phyloP scores from a whole-genome alignment of 495 filamentous ascomycete genomes.

The Aspergillus coremiiformis region DNA sequence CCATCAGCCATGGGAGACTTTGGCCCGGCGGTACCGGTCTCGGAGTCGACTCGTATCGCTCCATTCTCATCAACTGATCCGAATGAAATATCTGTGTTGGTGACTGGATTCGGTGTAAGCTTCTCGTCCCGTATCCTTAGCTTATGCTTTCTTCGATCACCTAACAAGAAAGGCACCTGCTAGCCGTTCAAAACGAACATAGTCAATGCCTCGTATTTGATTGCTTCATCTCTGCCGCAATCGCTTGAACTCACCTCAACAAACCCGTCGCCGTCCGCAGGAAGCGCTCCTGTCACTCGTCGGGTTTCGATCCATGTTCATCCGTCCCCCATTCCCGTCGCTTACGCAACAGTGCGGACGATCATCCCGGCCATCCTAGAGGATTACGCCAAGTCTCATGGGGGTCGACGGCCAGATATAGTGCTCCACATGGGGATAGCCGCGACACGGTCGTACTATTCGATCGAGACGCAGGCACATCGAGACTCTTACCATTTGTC shows the following conservation, averaged over 20 bases:
- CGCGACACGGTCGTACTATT: constrained; percentile 57
- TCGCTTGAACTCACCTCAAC: constrained; percentile 22
- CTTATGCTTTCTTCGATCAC: constrained; percentile 10
- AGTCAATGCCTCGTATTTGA: constrained; percentile 67
- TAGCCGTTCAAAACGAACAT: constrained; percentile 62
- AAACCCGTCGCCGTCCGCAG: background rate
- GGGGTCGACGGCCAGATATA: constrained; percentile 49
- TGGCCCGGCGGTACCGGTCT: constrained; percentile 18
- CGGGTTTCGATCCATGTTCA: constrained; percentile 59
- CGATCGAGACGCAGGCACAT: constrained; percentile 62
- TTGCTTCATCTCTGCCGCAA: constrained; percentile 46
- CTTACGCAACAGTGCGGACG: constrained; percentile 56
- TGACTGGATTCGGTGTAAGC: constrained; percentile 69
- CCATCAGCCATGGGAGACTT: constrained; percentile 33
- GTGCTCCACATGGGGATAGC: constrained; percentile 80
- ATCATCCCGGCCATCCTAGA: constrained; percentile 52
- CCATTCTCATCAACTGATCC: constrained; percentile 11
- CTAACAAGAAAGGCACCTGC: constrained; percentile 7
- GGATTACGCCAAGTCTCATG: constrained; percentile 28
- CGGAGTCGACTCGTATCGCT: constrained; percentile 12
- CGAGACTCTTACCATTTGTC: constrained; percentile 65
- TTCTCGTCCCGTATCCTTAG: background rate
- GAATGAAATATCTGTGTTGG: constrained; percentile 55
- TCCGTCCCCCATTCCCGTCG: constrained; percentile 59
- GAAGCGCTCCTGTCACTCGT: constrained; percentile 24